Base-by-base conservation (phyloP, 1,284 basidiomycete species). In the Testicularia cyperi region DNA sequence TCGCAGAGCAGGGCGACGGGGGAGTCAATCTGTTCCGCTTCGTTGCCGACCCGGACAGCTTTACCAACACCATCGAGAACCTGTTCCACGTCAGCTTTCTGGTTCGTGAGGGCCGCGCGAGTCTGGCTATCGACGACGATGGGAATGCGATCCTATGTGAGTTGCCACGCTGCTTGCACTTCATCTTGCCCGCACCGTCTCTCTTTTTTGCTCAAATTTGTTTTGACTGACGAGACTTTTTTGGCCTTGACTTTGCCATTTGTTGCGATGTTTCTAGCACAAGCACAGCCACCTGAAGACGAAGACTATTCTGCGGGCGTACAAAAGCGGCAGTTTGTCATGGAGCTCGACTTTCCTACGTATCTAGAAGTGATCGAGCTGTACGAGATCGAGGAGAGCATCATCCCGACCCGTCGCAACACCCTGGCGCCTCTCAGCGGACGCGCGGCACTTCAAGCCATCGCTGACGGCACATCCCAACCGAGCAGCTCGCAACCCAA, bases 31-130 rank as follows among this genome's bases (percentile, higher is more conserved):
- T 94, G 76, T 92, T 94, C 80, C 78, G 80, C 52, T 88, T 95
- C 69, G 82, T 92, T 35, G 80, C 92, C 53, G 92, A 95, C 68
- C 91, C 91, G 6, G 77, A 85, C 24, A 86, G 89, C 65, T 95
- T 90, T 70, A 86, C 86, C 0, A 91, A 95, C 74, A 89, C 89
- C 0, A 88, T 95, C 16, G 91, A 95, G 78, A 95, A 95, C 72
- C 80, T 94, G 16, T 95, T 95, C 75, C 89, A 94, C 68, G 81
- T 94, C 2, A 91, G 90, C 0, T 95, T 95, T 78, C 80, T 92
- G 40, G 87, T 95, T 37, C 82, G 88, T 33, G 90, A 94, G 65
- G 88, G 86, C 12, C 84, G 84, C 69, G 88, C 85, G 35, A 84
- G 61, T 5, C 45, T 76, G 18, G 38, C 57, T 6, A 25, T 82